Evolutionary conservation across 495 filamentous ascomycete species (phyloP).

Genomic region (Thermothielavioides terrestris): DNA sequence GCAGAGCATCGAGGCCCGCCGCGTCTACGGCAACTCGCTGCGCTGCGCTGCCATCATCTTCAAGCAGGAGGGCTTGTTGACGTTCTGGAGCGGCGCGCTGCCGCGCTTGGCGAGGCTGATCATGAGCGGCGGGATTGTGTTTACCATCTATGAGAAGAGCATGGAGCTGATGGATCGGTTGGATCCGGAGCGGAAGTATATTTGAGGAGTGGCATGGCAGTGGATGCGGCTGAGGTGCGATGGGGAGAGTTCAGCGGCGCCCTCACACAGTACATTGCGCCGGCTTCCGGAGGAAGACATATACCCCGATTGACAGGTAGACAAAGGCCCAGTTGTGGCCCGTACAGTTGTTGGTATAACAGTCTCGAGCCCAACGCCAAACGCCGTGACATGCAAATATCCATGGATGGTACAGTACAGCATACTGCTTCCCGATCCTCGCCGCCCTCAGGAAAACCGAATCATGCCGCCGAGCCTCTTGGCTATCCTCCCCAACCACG

Average conservation of each 20-base stretch:
- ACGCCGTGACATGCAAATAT: constrained; percentile 17
- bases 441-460: constrained; percentile 35
- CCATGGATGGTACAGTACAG: constrained; percentile 6
- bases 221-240: too few species aligned
- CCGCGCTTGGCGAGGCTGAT: constrained; percentile 77
- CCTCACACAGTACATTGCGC: too few species aligned
- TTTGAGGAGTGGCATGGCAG: constrained; percentile 36
- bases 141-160: constrained; percentile 98
- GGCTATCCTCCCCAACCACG: constrained; percentile 45
- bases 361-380: constrained; percentile 14
- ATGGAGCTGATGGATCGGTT: constrained; percentile 77
- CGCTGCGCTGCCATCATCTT: constrained; percentile 76
- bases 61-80: constrained; percentile 79
- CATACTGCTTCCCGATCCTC: too few species aligned
- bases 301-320: constrained; percentile 10
- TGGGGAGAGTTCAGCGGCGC: too few species aligned
- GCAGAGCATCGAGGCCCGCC: constrained; percentile 88
- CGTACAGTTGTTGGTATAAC: too few species aligned
- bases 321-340: too few species aligned
- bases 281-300: too few species aligned
- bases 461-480: constrained; percentile 59
- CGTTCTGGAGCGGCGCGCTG: constrained; percentile 90
- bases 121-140: constrained; percentile 91
- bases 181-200: constrained; percentile 79
- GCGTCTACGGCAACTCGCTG: constrained; percentile 80